Evolutionary conservation across 2,329 filamentous ascomycete genomes (phyloP).

Genomic region (Metarhizium humberi): DNA sequence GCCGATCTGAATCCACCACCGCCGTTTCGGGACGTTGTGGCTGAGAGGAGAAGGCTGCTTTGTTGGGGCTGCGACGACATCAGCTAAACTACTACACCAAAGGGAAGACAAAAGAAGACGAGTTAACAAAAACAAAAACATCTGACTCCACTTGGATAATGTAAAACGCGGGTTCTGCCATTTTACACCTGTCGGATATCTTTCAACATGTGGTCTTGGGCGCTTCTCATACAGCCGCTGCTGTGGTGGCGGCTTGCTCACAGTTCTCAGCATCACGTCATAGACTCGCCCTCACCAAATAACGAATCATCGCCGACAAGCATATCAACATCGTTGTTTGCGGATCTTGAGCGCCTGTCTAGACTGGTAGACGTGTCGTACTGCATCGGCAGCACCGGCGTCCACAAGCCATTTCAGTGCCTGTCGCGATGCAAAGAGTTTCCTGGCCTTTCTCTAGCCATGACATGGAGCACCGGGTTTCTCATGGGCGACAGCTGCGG

Average conservation of each 20-base stretch:
- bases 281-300: background rate
- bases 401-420: conserved; percentile 76
- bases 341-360: conserved; percentile 77
- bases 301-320: background rate
- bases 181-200: background rate
- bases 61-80: background rate
- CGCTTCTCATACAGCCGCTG: background rate
- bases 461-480: conserved; percentile 83
- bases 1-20: background rate
- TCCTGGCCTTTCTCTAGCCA: conserved; percentile 65
- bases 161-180: background rate
- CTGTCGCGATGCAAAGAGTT: conserved; percentile 81
- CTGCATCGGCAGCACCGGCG: conserved; percentile 78
- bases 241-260: background rate
- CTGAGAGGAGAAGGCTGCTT: background rate
- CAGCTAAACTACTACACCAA: background rate
- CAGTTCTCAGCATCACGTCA: background rate
- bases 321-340: conserved; percentile 59
- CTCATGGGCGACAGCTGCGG: conserved; percentile 86
- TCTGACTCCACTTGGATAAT: background rate
- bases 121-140: background rate
- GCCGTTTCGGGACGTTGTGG: background rate
- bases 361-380: conserved; percentile 90
- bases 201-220: background rate
- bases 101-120: background rate